Base-by-base conservation (phyloP, 306 rosid species). In the Medicago arabica region DNA sequence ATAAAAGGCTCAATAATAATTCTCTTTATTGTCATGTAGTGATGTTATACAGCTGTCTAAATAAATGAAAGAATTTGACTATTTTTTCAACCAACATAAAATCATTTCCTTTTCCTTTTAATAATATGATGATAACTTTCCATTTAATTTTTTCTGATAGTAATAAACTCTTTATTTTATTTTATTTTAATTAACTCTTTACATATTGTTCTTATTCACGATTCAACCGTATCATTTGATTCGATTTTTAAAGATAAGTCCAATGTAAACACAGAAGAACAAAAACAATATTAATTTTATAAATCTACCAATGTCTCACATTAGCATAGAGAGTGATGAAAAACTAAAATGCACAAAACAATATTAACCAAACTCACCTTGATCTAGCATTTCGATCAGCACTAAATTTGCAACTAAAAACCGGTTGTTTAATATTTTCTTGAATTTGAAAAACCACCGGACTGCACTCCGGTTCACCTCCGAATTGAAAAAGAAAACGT, bases 391-490 rank as follows among this genome's bases (percentile, higher is more conserved):
- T 94, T 18, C 98, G 88, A 72, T 94, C 98, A 0, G 97, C 95
- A 53, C 97, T 95, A 82, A 95, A 95, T 81, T 90, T 92, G 89
- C 95, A 89, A 76, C 98, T 92, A 25, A 95, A 86, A 71, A 95
- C 98, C 13, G 98, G 98, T 71, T 95, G 98, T 16, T 88, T 81
- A 43, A 87, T 86, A 77, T 88, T 89, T 74, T 84, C 97, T 51
- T 89, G 98, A 88, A 92, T 85, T 89, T 90, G 97, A 8, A 83
- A 95, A 77, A 95, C 89, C 36, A 95, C 98, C 0, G 97, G 98
- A 66, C 97, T 92, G 34, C 97, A 90, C 80, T 95, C 98, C 82
- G 98, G 98, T 72, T 95, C 98, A 0, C 97, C 97, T 0, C 89
- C 97, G 81, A 92, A 95, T 64, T 95, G 96, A 4, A 95, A 95